A percentile compares a stretch with the other conserved stretches of the same genome.
phyloP scores from a whole-genome alignment of 768 basidiomycete genomes.

The Leccinellum albellum region DNA sequence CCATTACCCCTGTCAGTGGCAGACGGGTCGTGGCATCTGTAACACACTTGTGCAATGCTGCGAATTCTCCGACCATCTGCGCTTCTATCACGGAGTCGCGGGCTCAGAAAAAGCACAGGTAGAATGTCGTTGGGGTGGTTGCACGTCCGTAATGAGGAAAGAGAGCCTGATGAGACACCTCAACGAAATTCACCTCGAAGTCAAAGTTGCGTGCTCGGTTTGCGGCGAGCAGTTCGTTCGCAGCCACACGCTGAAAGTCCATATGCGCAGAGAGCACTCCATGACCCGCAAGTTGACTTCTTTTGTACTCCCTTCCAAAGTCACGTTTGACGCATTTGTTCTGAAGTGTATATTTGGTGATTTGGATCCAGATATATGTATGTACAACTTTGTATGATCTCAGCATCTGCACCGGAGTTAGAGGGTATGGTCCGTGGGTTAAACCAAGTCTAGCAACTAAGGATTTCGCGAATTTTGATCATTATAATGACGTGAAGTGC shows the following conservation, averaged over 20 bases:
- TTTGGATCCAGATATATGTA: background rate
- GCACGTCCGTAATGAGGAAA: constrained; percentile 19
- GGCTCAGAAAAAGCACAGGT: constrained; percentile 11
- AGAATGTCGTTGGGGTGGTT: constrained; percentile 19
- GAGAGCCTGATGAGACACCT: constrained; percentile 29
- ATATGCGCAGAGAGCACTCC: constrained; percentile 11
- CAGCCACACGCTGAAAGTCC: constrained; percentile 17
- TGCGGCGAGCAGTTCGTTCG: constrained; percentile 26
- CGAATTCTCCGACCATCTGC: constrained; percentile 21
- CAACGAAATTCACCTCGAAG: constrained; percentile 23
- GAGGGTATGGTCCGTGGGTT: no score
- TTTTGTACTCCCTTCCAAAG: background rate
- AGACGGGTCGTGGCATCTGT: background rate
- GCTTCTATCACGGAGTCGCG: constrained; percentile 15
- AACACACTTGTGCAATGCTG: background rate
- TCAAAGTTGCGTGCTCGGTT: constrained; percentile 6
- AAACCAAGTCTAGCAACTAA: no score
- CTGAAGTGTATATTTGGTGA: background rate
- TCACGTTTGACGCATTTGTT: background rate
- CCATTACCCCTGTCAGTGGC: constrained; percentile 20
- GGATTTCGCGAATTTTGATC: no score
- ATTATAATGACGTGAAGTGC: no score
- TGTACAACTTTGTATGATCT: background rate
- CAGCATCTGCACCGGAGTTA: no score
- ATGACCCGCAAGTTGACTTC: background rate